Evolutionary conservation across 164 flowering plant genomes (phyloP).

Genomic region (Piper betle): DNA sequence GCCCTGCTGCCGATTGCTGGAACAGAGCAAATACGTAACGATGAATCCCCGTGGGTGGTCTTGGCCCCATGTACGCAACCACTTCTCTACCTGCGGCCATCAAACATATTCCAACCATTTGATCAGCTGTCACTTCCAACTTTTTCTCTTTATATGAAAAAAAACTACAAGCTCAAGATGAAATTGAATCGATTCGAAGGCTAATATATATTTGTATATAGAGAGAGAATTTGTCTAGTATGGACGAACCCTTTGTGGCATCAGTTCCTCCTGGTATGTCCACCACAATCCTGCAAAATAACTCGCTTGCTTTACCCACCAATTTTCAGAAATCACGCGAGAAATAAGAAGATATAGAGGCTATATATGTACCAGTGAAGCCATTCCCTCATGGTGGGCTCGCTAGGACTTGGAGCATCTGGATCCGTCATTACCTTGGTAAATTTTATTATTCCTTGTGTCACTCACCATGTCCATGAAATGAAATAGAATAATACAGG

Average conservation of each 20-base stretch:
- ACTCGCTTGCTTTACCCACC: background rate
- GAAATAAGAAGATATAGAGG: background rate
- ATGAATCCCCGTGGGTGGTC: conserved; percentile 36
- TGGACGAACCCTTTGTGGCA: conserved; percentile 4
- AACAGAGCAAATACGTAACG: conserved; percentile 27
- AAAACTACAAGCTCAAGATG: background rate
- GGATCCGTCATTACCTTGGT: conserved; percentile 13
- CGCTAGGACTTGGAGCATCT: conserved; percentile 16
- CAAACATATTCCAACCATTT: background rate
- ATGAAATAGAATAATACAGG: background rate
- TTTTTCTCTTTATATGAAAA: too few relatives aligned
- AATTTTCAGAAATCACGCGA: background rate
- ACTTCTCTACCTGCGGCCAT: conserved; percentile 22
- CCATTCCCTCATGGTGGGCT: conserved; percentile 12
- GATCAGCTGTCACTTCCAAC: background rate
- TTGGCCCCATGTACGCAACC: conserved; percentile 31
- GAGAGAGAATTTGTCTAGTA: background rate
- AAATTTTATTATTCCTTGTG: too few relatives aligned
- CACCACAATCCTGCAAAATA: conserved; percentile 6
- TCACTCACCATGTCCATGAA: background rate
- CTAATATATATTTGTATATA: too few relatives aligned
- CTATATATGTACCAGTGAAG: conserved; percentile 8
- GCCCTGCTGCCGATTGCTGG: conserved; percentile 12
- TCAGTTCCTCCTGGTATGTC: conserved; percentile 8
- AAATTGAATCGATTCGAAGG: background rate